Evolutionary conservation across 208 protist genomes (phyloP).

Genomic region (Angomonas deanei): DNA sequence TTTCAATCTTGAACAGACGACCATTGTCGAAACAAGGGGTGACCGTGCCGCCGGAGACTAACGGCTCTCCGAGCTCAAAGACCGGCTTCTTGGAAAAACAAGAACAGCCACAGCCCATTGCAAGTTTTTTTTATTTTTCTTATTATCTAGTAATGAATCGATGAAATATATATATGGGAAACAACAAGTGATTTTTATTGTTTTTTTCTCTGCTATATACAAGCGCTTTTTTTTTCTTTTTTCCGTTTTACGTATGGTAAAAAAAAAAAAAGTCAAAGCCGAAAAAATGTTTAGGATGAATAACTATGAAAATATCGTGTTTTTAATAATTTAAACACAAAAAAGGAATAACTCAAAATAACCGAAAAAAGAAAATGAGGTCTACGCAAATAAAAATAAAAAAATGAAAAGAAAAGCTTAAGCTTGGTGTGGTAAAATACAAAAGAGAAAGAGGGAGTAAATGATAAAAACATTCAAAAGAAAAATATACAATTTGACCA

Average conservation of each 20-base stretch:
- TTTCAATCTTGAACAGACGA: conserved; percentile 51
- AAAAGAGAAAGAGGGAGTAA: too few species aligned
- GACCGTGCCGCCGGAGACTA: conserved; percentile 38
- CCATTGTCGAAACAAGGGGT: conserved; percentile 56
- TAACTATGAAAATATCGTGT: not conserved
- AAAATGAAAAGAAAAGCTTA: conserved; percentile 5
- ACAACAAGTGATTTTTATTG: not conserved
- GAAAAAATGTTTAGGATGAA: too few species aligned
- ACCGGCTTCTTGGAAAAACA: conserved; percentile 17
- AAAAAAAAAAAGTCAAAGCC: too few species aligned
- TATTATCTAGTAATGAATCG: conserved; percentile 2
- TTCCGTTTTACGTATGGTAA: too few species aligned
- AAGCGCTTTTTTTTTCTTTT: not conserved
- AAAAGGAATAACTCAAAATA: not conserved
- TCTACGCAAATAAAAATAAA: conserved; percentile 11
- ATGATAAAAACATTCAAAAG: conserved; percentile 3
- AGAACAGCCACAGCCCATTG: conserved; percentile 27
- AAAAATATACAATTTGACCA: conserved; percentile 2
- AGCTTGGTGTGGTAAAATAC: too few species aligned
- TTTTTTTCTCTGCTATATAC: not conserved
- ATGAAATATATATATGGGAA: not conserved
- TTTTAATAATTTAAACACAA: not conserved
- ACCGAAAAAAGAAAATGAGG: not conserved
- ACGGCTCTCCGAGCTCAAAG: conserved; percentile 29
- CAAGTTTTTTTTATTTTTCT: conserved; percentile 8